Percentiles rank a stretch among this genome's conserved stretches.
phyloP scores from a whole-genome alignment of 2,329 filamentous ascomycete genomes.

The Chlorencoelia australis region DNA sequence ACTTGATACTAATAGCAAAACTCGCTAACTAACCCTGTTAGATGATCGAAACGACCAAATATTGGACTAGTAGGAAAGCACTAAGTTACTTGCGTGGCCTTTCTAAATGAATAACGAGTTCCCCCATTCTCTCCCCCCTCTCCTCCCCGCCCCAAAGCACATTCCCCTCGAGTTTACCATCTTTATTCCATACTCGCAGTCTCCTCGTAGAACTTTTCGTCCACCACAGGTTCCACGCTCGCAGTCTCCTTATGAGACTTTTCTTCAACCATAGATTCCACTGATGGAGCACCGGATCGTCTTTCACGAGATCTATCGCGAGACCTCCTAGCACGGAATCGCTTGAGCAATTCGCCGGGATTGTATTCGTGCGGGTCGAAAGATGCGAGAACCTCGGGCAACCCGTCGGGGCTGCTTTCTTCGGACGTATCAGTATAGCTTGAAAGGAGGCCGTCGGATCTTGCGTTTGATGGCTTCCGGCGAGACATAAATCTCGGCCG shows the following conservation, averaged over 20 bases:
- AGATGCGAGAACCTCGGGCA: neutral
- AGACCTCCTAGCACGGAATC: constrained; percentile 1
- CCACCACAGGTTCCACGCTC: too few relatives aligned
- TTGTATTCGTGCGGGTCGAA: constrained; percentile 2
- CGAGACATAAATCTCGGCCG: constrained; percentile 2
- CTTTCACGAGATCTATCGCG: constrained; percentile 3
- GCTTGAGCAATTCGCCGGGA: constrained; percentile 1
- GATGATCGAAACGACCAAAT: neutral
- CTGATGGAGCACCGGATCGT: constrained; percentile 1
- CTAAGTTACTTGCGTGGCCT: neutral
- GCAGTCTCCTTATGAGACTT: constrained; percentile 1
- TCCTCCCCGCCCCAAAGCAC: neutral
- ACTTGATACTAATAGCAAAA: too few relatives aligned
- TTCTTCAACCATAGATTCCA: constrained; percentile 3
- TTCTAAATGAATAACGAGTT: neutral
- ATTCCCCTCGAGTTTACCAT: neutral
- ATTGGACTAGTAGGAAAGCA: neutral
- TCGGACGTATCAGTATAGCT: constrained; percentile 1
- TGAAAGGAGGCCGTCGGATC: neutral
- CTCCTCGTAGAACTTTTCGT: too few relatives aligned
- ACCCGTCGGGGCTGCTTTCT: neutral
- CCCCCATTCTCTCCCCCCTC: neutral
- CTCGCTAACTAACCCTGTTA: neutral
- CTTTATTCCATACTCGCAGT: constrained; percentile 2
- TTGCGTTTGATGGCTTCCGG: neutral